These are phyloP conservation scores for Trametes sanguinea DNA, from an alignment of 768 basidiomycete genomes.

Conservation along the genomic window DNA sequence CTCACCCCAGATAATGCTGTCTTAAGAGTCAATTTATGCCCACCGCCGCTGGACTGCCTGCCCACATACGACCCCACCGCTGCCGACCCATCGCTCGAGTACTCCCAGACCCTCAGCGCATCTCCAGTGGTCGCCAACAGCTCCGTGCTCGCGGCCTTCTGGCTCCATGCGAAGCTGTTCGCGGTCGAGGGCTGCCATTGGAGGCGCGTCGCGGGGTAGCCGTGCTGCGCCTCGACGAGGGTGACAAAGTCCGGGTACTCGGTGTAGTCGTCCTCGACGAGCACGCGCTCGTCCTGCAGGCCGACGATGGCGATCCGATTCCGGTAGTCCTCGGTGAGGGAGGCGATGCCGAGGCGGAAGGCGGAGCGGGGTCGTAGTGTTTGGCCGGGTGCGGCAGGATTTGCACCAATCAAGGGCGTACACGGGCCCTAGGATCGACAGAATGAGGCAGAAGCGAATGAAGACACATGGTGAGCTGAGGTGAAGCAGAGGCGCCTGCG, in stretches of 20 bases:
- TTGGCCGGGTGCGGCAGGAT: constrained; percentile 70
- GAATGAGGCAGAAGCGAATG: background rate
- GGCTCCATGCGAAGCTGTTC: constrained; percentile 63
- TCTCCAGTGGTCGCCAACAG: constrained; percentile 93
- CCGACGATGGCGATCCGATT: constrained; percentile 81
- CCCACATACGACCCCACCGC: constrained; percentile 70
- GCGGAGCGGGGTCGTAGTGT: constrained; percentile 72
- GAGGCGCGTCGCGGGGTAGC: constrained; percentile 90
- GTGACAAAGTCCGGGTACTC: constrained; percentile 87
- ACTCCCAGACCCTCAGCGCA: constrained; percentile 90
- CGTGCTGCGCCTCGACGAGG: constrained; percentile 80
- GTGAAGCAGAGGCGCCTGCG: background rate
- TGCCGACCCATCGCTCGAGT: constrained; percentile 64
- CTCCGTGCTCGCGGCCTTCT: constrained; percentile 70
- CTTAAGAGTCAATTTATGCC: constrained; percentile 71
- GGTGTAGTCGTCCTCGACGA: constrained; percentile 81
- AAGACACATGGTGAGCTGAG: background rate
- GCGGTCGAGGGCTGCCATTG: constrained; percentile 89
- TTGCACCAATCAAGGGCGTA: constrained; percentile 90
- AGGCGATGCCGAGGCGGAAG: constrained; percentile 84
- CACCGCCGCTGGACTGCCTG: constrained; percentile 53
- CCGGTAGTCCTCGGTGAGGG: constrained; percentile 81
- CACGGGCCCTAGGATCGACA: constrained; percentile 65
- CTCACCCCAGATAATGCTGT: constrained; percentile 81
- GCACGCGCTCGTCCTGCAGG: constrained; percentile 82